These are phyloP conservation scores for Cytospora schulzeri DNA, from an alignment of 2,329 filamentous ascomycete genomes.

Conservation along the genomic window DNA sequence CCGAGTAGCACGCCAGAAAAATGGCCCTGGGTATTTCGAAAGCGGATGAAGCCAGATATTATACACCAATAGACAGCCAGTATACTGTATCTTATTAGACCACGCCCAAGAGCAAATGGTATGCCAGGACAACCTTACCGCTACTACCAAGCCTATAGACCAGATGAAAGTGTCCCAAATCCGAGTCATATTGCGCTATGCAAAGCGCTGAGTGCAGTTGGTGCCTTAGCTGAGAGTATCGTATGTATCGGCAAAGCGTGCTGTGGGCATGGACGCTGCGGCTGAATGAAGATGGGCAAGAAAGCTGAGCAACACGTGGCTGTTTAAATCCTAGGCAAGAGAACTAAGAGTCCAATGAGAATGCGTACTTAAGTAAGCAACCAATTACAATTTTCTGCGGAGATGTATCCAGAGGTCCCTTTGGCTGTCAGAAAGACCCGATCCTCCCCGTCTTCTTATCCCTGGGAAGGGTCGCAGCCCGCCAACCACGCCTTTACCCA, in stretches of 20 bases:
- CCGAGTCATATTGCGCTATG: neutral
- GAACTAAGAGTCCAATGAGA: too few species aligned
- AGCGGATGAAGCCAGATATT: conserved; percentile 21
- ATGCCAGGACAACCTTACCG: neutral
- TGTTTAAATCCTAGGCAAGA: too few species aligned
- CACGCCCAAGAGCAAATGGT: neutral
- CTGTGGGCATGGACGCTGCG: neutral
- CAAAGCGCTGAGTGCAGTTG: neutral
- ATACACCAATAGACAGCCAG: conserved; percentile 4
- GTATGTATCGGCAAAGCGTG: neutral
- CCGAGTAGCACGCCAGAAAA: conserved; percentile 16
- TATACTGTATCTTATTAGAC: neutral
- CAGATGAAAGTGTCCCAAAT: neutral
- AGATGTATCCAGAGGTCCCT: too few species aligned
- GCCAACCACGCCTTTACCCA: too few species aligned
- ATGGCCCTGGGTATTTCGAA: conserved; percentile 11
- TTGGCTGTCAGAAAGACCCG: too few species aligned
- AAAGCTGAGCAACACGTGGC: neutral
- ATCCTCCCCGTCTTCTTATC: too few species aligned
- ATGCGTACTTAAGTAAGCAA: too few species aligned
- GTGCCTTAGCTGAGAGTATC: neutral
- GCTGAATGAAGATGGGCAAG: neutral
- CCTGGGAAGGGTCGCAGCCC: too few species aligned
- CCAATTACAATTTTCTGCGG: too few species aligned
- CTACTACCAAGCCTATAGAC: neutral